phyloP scores from a whole-genome alignment of 2,329 filamentous ascomycete genomes.

The Nannizzia gypsea region DNA sequence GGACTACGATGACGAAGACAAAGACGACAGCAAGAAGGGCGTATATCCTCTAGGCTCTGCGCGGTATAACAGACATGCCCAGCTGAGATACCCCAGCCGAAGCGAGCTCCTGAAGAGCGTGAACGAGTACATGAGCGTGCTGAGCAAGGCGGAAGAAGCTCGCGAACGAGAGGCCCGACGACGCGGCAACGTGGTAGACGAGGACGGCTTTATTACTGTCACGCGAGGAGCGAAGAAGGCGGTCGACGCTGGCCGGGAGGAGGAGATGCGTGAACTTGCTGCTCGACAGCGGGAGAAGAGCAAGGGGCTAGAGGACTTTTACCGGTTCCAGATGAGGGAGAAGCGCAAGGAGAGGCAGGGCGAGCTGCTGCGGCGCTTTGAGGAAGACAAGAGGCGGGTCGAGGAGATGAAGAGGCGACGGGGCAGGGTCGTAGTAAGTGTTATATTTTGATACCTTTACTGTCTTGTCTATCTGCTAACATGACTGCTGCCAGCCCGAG shows the following conservation, averaged over 20 bases:
- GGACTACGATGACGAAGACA: no score
- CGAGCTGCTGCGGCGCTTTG: constrained; percentile 58
- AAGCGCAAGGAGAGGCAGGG: constrained; percentile 63
- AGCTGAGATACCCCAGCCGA: constrained; percentile 57
- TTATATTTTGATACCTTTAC: background rate
- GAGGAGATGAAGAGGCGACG: constrained; percentile 57
- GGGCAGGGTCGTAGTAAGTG: constrained; percentile 45
- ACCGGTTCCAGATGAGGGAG: constrained; percentile 72
- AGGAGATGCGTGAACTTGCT: constrained; percentile 52
- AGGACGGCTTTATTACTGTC: constrained; percentile 91
- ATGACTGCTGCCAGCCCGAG: background rate
- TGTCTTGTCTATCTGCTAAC: background rate
- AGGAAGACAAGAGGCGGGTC: constrained; percentile 63
- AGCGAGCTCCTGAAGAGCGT: constrained; percentile 57
- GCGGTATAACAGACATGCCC: constrained; percentile 48
- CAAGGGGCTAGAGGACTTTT: constrained; percentile 60
- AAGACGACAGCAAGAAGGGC: constrained; percentile 23
- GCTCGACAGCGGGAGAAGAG: constrained; percentile 52
- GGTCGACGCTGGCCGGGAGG: constrained; percentile 56
- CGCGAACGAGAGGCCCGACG: constrained; percentile 29
- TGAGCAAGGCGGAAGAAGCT: constrained; percentile 41
- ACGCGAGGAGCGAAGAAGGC: constrained; percentile 60
- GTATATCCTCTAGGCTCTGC: constrained; percentile 44
- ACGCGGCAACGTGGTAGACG: constrained; percentile 70
- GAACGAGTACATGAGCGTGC: constrained; percentile 78